A percentile compares a stretch with the other conserved stretches of the same genome.
phyloP scores from a whole-genome alignment of 1,139 yeast species.

The Meyerozyma sp. region DNA sequence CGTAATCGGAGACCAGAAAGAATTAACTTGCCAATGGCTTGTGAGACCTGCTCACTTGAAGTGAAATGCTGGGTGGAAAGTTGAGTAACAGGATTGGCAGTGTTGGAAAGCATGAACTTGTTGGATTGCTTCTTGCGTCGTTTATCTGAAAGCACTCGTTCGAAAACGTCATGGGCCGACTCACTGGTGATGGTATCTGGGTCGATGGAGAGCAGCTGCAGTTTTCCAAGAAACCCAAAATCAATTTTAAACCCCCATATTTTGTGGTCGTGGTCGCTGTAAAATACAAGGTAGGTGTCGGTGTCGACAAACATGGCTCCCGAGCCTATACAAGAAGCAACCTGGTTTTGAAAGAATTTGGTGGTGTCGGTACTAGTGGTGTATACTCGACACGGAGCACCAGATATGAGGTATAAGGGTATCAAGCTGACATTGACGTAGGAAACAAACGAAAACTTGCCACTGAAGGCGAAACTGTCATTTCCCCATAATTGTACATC shows the following conservation, averaged over 20 bases:
- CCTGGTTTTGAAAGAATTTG: conserved; percentile 18
- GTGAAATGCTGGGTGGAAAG: conserved; percentile 16
- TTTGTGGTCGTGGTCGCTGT: neutral
- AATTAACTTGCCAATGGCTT: conserved; percentile 30
- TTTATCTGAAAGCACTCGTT: conserved; percentile 30
- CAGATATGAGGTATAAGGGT: conserved; percentile 26
- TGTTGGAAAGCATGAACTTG: conserved; percentile 10
- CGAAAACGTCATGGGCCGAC: conserved; percentile 23
- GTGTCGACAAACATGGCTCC: neutral
- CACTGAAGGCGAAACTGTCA: conserved; percentile 1
- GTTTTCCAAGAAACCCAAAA: neutral
- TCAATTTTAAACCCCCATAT: neutral
- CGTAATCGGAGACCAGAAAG: conserved; percentile 39
- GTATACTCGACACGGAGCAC: conserved; percentile 22
- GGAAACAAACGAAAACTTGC: conserved; percentile 4
- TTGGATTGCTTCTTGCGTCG: conserved; percentile 11
- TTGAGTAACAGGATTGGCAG: conserved; percentile 6
- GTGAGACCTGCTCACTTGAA: conserved; percentile 28
- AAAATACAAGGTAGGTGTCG: neutral
- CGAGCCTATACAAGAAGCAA: conserved; percentile 8
- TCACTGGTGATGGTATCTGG: neutral
- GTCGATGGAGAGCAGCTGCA: neutral
- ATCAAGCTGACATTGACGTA: conserved; percentile 19
- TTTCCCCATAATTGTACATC: conserved; percentile 26
- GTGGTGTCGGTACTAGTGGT: conserved; percentile 18